These are phyloP conservation scores for Diaporthe nobilis DNA, from an alignment of 2,329 filamentous ascomycete genomes.

Conservation along the genomic window DNA sequence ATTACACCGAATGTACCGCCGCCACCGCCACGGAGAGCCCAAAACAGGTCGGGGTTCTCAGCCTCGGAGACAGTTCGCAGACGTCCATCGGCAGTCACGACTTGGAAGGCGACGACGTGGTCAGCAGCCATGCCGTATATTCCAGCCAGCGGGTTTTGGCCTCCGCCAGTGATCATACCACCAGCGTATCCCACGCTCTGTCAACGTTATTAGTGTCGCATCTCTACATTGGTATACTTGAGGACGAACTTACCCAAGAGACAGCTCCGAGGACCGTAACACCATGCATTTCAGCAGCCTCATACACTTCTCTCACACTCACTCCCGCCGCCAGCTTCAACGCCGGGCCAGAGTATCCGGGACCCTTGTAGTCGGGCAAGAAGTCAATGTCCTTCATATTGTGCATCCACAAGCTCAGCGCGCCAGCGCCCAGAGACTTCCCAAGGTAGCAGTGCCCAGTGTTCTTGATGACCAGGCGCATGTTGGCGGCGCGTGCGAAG, in stretches of 20 bases:
- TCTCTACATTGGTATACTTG: too few species aligned
- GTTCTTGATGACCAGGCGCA: conserved; percentile 67
- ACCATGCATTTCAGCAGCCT: conserved; percentile 55
- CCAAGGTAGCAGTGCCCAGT: conserved; percentile 70
- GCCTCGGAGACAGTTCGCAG: conserved; percentile 56
- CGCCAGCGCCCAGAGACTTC: conserved; percentile 48
- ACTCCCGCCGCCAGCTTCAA: conserved; percentile 65
- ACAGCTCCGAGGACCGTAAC: conserved; percentile 64
- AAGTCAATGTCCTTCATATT: conserved; percentile 62
- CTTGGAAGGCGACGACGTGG: conserved; percentile 62
- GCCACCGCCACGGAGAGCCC: conserved; percentile 64
- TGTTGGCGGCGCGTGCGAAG: conserved; percentile 59
- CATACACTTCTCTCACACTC: conserved; percentile 58
- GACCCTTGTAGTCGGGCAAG: conserved; percentile 47
- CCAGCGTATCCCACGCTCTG: conserved; percentile 65
- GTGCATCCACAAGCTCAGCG: conserved; percentile 67
- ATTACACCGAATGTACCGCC: conserved; percentile 54
- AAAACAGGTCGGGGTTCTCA: conserved; percentile 62
- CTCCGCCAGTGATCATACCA: conserved; percentile 64
- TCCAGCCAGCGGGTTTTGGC: conserved; percentile 66
- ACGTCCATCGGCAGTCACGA: conserved; percentile 61
- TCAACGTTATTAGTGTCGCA: neutral
- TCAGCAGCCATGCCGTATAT: conserved; percentile 65
- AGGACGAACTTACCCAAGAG: conserved; percentile 47
- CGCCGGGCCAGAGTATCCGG: conserved; percentile 59